Base-by-base conservation (phyloP, 495 filamentous ascomycete genomes). In the Aspergillus ellipticus region DNA sequence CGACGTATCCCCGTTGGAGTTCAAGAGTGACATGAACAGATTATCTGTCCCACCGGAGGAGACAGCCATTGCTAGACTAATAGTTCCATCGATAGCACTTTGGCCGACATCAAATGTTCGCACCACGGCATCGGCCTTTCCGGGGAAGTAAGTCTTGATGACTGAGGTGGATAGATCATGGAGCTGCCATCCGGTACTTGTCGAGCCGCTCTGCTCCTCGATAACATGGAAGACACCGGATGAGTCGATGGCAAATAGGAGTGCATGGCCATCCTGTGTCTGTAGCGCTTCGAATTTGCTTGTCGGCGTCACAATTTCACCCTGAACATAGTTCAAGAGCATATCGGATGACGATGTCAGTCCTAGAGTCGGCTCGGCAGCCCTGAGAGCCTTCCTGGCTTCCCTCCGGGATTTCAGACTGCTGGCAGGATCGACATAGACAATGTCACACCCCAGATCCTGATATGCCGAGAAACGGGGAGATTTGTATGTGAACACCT, bases 401-500 rank as follows among this genome's bases (percentile, higher is more conserved):
- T 45, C 0, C 1, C 22, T 42, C 24, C 9, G 2, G 20, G 39
- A 1, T 26, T 9, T 7, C 7, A 28, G 4, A 28, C 4, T 28
- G 24, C 24, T 35, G 29, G 6, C 17, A 17, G 54, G 46, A 35
- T 56, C 37, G 21, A 56, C 13, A 51, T 56, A 56, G 3, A 47
- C 51, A n/a, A 56, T 56, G n/a, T 29, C 11, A 37, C 54, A 56
- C 0, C 22, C 47, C 16, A 56, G 37, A 16, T 56, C 54, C 31
- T 42, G 8, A 28, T 42, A 16, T 6, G 50, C 26, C 3, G 54
- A 56, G 54, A 56, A 56, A 9, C 15, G n/a, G 0, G 54, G 33
- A 19, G 29, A 24, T 22, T 56, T 56, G 47, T 56, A 56, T 0
- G 54, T 42, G 54, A 56, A 56, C 10, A 56, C 54, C 7, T 29